Percentiles rank a stretch among this genome's conserved stretches.
These are phyloP conservation scores for Fusarium duplospermum DNA, from an alignment of 2,329 filamentous ascomycete genomes.

Conservation along the genomic window DNA sequence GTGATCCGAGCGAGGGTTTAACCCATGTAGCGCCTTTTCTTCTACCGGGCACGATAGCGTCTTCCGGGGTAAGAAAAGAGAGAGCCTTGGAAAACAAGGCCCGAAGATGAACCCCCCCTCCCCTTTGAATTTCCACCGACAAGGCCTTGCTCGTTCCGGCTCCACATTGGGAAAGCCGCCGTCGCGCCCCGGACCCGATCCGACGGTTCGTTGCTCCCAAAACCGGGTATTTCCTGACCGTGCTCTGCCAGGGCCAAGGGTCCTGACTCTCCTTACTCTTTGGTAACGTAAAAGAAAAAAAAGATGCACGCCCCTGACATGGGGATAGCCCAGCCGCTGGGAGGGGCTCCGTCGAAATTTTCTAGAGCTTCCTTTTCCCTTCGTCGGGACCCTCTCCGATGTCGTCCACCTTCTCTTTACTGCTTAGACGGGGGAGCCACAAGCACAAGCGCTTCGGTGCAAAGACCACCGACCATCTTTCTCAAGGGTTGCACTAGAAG, in stretches of 20 bases:
- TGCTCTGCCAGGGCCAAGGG: constrained; percentile 7
- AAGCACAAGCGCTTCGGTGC: background rate
- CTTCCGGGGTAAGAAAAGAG: background rate
- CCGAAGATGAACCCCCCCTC: background rate
- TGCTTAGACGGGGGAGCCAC: constrained; percentile 9
- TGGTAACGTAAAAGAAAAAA: constrained; percentile 27
- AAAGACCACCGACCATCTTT: background rate
- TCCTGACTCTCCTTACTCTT: constrained; percentile 9
- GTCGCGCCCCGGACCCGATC: constrained; percentile 35
- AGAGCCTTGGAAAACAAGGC: background rate
- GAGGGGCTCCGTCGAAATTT: constrained; percentile 15
- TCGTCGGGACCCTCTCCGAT: constrained; percentile 16
- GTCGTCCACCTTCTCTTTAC: constrained; percentile 34
- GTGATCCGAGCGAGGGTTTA: constrained; percentile 25
- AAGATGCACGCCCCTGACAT: constrained; percentile 16
- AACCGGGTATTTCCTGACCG: constrained; percentile 23
- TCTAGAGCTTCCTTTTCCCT: constrained; percentile 35
- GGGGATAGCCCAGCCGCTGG: constrained; percentile 22
- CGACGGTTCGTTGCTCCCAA: constrained; percentile 32
- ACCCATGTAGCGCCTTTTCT: background rate
- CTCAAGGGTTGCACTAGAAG: constrained; percentile 26
- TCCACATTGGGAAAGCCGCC: constrained; percentile 7
- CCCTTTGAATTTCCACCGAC: constrained; percentile 5
- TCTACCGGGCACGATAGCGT: background rate
- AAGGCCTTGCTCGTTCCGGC: background rate